Base-by-base conservation (phyloP, 306 rosid genomes). In the Potentilla sterilis region DNA sequence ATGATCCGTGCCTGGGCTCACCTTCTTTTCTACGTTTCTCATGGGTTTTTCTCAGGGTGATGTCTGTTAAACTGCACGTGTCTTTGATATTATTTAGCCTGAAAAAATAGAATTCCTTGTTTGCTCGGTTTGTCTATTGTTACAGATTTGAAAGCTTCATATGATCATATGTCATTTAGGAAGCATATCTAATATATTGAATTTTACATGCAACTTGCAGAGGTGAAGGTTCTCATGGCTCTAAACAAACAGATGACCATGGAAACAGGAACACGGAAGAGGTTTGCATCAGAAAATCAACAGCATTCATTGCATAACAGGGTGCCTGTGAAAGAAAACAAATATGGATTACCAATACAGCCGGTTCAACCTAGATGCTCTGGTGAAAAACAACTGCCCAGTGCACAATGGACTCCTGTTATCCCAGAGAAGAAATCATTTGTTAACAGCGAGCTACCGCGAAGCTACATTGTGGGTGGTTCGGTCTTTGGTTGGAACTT, bases 401-500 rank as follows among this genome's bases (percentile, higher is more conserved):
- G 72, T 67, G 18, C 79, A 42, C 58, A 69, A 6, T 70, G 68
- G 9, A 76, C 76, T 67, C 6, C 5, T 28, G 13, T 62, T 18
- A 80, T 71, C 54, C 37, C 64, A 14, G 86, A 87, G 42, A 86
- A 84, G 76, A 81, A 72, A 49, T 15, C 8, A 10, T 70, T 14
- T 2, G 73, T 14, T 1, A 88, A 73, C 66, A 75, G 85, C 57
- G 81, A 67, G 67, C 2, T 68, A 12, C 80, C 43, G 0, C 91
- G 93, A 57, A 77, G 89, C 73, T 89, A 88, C 73, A 77, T 88
- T 49, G 90, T 91, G 70, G 98, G 96, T 4, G 97, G 97, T 69
- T 93, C 97, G 6, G 97, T 86, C 48, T 88, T 88, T 19, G 96
- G 97, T 44, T 91, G 92, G 93, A 93, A 93, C 63, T 93, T 91